Evolutionary conservation across 495 filamentous ascomycete species (phyloP), one percentile per base, ranked within the genome.

Genomic region (Annulohypoxylon bovei): DNA sequence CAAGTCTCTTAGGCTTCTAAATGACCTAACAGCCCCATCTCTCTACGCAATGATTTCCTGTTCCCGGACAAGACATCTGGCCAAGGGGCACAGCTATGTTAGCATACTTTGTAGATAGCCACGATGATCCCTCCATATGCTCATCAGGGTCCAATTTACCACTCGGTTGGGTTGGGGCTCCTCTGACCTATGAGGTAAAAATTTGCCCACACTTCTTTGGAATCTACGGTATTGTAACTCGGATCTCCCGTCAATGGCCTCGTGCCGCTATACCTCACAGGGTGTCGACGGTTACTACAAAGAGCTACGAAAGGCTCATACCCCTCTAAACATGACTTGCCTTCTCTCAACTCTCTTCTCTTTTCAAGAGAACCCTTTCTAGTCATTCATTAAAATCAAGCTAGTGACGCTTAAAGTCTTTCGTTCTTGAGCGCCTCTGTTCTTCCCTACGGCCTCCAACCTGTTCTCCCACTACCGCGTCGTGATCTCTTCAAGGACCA

Each of bases 331-430:
- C 39, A 44, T 40, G 14, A 27, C 37, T 40, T 28, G 23, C 28
- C 7, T 49, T 6, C 14, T 12, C 14, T 46, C 33, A 49, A 30
- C 4, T 49, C 20, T 59, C 44, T 40, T 35, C 46, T n/a, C 14
- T 60, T 40, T 12, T 6, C 7, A 20, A 14, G 25, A 47, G 37
- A 59, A 30, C 20, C 32, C 49, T 42, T 9, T n/a, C 37, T 71
- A 71, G 62, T 65, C 62, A 57, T 61, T 71, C 62, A 44, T 61
- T 71, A 65, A 23, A 57, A 33, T 16, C 22, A 61, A 66, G 32
- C 9, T 49, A 55, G 54, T 27, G 27, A 32, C 11, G 23, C 35
- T 30, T 68, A 14, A 52, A 50, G 16, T 42, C 67, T 16, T 27
- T 66, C 47, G 47, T 28, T 56, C 46, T 57, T 5, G 23, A 54